phyloP scores from a whole-genome alignment of 2,329 filamentous ascomycete species.

The Phialophora chinensis region DNA sequence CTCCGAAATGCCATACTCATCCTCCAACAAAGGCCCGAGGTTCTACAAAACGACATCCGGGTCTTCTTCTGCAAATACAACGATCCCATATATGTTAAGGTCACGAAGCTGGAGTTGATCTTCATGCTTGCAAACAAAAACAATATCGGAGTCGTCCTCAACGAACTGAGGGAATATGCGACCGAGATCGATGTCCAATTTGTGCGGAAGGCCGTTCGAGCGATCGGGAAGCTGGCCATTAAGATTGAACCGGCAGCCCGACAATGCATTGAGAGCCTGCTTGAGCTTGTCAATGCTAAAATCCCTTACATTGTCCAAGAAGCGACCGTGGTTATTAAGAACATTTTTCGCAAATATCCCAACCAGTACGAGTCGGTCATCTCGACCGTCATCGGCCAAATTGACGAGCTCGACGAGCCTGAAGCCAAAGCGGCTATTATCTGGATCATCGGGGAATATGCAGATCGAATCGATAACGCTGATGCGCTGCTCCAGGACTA shows the following conservation, averaged over 20 bases:
- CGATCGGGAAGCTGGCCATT: slow-evolving; percentile 96
- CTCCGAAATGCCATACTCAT: slow-evolving; percentile 93
- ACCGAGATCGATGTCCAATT: slow-evolving; percentile 99
- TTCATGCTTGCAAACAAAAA: slow-evolving; percentile 97
- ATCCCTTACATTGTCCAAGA: slow-evolving; percentile 99
- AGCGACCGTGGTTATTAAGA: slow-evolving; percentile 96
- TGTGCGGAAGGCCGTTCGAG: slow-evolving; percentile 94
- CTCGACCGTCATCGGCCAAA: slow-evolving; percentile 89
- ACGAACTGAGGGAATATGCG: slow-evolving; percentile 91
- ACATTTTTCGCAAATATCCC: slow-evolving; percentile 98
- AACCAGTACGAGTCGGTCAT: slow-evolving; percentile 99
- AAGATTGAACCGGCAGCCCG: slow-evolving; percentile 95
- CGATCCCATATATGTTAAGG: slow-evolving; percentile 98
- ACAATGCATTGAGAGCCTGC: slow-evolving; percentile 87
- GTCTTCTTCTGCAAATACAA: slow-evolving; percentile 99
- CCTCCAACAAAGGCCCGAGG: slow-evolving; percentile 87
- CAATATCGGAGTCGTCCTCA: slow-evolving; percentile 94
- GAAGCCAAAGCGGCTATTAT: slow-evolving; percentile 99
- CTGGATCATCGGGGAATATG: slow-evolving; percentile 99
- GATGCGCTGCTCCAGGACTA: slow-evolving; percentile 95
- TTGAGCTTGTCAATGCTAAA: slow-evolving; percentile 96
- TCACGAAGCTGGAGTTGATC: slow-evolving; percentile 96
- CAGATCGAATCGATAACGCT: slow-evolving; percentile 95
- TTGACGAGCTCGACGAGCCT: slow-evolving; percentile 94
- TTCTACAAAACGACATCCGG: slow-evolving; percentile 92